phyloP scores from a whole-genome alignment of 306 rosid species.

The Inga oerstediana region DNA sequence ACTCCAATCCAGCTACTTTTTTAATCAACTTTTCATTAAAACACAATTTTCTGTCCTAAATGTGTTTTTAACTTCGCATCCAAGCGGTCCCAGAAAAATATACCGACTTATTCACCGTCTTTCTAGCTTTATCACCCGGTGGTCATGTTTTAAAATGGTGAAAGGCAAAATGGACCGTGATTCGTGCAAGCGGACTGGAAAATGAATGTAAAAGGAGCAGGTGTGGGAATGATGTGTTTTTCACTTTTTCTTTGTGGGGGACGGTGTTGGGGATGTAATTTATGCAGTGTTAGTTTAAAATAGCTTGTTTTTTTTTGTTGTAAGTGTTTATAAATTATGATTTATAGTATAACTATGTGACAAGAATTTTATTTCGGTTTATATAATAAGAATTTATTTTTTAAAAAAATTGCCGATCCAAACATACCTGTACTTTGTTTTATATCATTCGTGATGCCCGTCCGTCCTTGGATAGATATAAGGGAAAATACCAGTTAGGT shows the following conservation, averaged over 20 bases:
- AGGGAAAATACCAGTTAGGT: too few species aligned
- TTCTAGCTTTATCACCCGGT: not conserved
- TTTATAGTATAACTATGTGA: too few species aligned
- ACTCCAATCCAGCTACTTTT: not conserved
- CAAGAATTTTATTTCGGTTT: too few species aligned
- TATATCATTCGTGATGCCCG: not conserved
- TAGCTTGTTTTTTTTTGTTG: too few species aligned
- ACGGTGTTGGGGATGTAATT: not conserved
- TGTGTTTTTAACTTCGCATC: not conserved
- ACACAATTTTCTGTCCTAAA: not conserved
- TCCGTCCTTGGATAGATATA: not conserved
- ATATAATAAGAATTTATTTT: too few species aligned
- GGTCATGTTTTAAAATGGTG: not conserved
- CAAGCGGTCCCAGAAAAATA: not conserved
- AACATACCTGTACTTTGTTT: not conserved
- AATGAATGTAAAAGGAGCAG: not conserved
- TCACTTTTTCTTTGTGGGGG: not conserved
- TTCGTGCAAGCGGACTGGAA: too few species aligned
- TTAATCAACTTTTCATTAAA: not conserved
- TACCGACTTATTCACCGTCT: too few species aligned
- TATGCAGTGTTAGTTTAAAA: too few species aligned
- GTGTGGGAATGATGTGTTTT: not conserved
- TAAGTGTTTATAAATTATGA: too few species aligned
- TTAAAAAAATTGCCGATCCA: too few species aligned
- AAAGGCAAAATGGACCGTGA: not conserved